Evolutionary conservation across 2,329 filamentous ascomycete genomes (phyloP).

Genomic region (Diaporthe longicolla): DNA sequence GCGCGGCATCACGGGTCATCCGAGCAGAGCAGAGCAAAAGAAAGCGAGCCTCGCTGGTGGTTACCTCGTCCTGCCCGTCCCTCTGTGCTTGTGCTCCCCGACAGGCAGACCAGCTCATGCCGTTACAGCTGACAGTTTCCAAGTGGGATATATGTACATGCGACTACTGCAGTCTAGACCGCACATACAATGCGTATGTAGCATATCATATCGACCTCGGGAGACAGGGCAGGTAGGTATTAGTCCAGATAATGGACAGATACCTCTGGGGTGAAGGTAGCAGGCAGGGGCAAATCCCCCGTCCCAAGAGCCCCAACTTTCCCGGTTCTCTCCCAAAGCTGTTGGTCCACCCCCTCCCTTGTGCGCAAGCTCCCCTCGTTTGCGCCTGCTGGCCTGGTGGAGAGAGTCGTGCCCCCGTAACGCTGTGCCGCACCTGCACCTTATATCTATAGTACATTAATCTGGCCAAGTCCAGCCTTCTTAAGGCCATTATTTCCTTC

Average conservation of each 20-base stretch:
- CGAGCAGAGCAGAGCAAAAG: not conserved
- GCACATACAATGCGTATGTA: not conserved
- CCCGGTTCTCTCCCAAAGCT: not conserved
- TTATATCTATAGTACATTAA: conserved; percentile 14
- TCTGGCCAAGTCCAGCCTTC: conserved; percentile 6
- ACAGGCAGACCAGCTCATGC: too few species aligned
- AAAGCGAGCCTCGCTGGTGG: conserved; percentile 18
- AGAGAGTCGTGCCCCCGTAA: not conserved
- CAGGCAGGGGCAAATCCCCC: not conserved
- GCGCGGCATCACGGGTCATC: not conserved
- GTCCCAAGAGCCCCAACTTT: not conserved
- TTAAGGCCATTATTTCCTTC: not conserved
- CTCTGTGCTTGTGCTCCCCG: conserved; percentile 10
- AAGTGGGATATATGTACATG: not conserved
- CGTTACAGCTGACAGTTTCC: not conserved
- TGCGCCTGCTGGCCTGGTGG: not conserved
- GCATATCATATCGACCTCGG: not conserved
- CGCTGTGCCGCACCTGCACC: conserved; percentile 20
- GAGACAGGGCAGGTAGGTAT: not conserved
- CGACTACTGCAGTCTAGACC: not conserved
- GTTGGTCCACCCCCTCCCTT: conserved; percentile 5
- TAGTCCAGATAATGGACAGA: not conserved
- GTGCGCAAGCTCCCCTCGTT: too few species aligned
- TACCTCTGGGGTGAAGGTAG: not conserved
- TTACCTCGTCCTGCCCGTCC: not conserved